Base-by-base conservation (phyloP, 2,329 filamentous ascomycete species). In the Colletotrichum lentis region DNA sequence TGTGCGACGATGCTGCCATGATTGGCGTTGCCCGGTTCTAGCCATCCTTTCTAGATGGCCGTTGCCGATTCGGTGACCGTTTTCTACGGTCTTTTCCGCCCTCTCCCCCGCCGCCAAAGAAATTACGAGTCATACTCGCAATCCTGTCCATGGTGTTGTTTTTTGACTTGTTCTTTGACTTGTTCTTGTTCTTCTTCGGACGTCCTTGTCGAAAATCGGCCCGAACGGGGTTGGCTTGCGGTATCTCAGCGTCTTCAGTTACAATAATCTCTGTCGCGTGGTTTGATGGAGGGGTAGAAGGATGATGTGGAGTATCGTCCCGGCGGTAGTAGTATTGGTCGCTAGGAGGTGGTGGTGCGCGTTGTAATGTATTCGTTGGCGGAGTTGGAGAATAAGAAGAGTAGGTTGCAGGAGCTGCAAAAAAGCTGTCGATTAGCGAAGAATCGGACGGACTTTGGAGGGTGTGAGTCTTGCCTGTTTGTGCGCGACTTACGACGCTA, bases 11-110 rank as follows among this genome's bases (percentile, higher is more conserved):
- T 52, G 6, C 20, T 52, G 12, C 27, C 24, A 5, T 18, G 8
- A 35, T 50, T 16, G 12, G 14, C 37, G n/a, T 20, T 53, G 31
- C 4, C n/a, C 18, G 7, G 18, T 20, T 3, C 50, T 53, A 53
- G 27, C 50, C 16, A 6, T 53, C 31, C n/a, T 37, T 53, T 39
- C 14, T 10, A 53, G 3, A 37, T 39, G n/a, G 50, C 20, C 31
- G 18, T 37, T n/a, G 31, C 31, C 50, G 50, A 53, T 18, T 53
- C 16, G 50, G 50, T 11, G 50, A 53, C 50, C 31, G 50, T 39
- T 53, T 53, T 31, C n/a, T 53, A 3, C 8, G 14, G 31, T 37
- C 50, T 39, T 53, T 53, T 5, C 39, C 24, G 6, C 24, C 50
- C 16, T n/a, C n/a, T n/a, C n/a, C n/a, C n/a, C n/a, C n/a, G n/a